Evolutionary conservation across 2,329 filamentous ascomycete genomes (phyloP).

Genomic region (Metarhizium album): DNA sequence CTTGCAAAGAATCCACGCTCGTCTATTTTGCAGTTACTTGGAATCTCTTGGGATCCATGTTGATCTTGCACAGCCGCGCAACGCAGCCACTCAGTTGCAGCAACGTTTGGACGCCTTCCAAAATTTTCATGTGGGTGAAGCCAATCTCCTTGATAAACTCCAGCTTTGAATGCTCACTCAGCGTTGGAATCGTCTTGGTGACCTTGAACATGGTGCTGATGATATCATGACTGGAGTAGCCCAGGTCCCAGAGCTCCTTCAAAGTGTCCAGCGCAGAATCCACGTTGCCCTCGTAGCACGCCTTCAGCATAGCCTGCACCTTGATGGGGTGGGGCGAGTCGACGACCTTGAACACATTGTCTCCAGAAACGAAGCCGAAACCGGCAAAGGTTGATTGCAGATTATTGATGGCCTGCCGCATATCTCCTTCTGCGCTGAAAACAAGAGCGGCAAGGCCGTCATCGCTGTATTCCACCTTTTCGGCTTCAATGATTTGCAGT

Average conservation of each 20-base stretch:
- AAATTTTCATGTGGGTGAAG: slow-evolving; percentile 96
- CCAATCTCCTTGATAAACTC: slow-evolving; percentile 99
- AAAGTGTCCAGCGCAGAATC: slow-evolving; percentile 78
- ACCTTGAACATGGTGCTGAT: slow-evolving; percentile 99
- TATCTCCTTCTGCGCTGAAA: slow-evolving; percentile 94
- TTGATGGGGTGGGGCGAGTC: slow-evolving; percentile 97
- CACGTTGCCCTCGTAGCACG: slow-evolving; percentile 85
- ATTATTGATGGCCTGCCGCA: slow-evolving; percentile 99
- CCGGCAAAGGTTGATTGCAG: slow-evolving; percentile 86
- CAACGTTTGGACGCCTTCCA: slow-evolving; percentile 94
- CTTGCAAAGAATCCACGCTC: slow-evolving; percentile 1
- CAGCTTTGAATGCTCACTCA: slow-evolving; percentile 90
- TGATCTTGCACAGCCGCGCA: slow-evolving; percentile 82
- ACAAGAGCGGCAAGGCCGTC: slow-evolving; percentile 93
- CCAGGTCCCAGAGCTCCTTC: slow-evolving; percentile 85
- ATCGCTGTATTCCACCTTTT: slow-evolving; percentile 82
- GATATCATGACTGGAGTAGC: slow-evolving; percentile 98
- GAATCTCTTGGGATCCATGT: slow-evolving; percentile 88
- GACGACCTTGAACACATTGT: slow-evolving; percentile 97
- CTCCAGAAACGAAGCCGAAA: slow-evolving; percentile 92
- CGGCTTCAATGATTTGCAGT: slow-evolving; percentile 84
- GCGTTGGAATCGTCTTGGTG: slow-evolving; percentile 84
- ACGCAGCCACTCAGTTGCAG: slow-evolving; percentile 90
- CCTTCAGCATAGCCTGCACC: slow-evolving; percentile 96
- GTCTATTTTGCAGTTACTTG: slow-evolving; percentile 27